phyloP scores from a whole-genome alignment of 148 eudicot species.

The Heliosperma pusillum region DNA sequence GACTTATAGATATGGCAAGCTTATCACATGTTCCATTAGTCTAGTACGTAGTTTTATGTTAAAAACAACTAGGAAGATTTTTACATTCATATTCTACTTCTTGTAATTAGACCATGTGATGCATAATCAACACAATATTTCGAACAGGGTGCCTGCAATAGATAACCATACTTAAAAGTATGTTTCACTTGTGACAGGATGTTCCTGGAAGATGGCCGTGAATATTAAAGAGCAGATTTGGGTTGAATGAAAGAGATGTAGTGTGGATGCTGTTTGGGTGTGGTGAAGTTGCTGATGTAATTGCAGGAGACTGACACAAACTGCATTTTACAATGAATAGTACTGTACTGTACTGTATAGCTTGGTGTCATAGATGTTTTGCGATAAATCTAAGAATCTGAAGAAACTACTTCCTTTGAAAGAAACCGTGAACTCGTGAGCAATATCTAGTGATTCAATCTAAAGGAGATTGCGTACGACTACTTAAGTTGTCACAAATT shows the following conservation, averaged over 20 bases:
- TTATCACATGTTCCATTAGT: too few species aligned
- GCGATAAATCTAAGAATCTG: neutral
- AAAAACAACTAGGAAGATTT: too few species aligned
- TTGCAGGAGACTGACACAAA: neutral
- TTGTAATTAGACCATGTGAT: too few species aligned
- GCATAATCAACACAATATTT: neutral
- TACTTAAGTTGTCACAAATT: too few species aligned
- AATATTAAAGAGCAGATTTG: neutral
- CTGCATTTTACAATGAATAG: neutral
- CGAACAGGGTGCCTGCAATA: neutral
- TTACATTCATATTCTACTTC: too few species aligned
- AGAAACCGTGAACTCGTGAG: neutral
- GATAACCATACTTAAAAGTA: neutral
- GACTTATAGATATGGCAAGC: too few species aligned
- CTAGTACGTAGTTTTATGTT: too few species aligned
- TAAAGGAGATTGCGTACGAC: too few species aligned
- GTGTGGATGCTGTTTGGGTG: neutral
- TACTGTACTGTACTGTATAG: neutral
- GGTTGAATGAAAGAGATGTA: neutral
- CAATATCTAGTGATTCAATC: too few species aligned
- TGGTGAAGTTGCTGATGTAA: neutral
- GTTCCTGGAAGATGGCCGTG: slow-evolving; percentile 12
- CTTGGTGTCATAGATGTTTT: neutral
- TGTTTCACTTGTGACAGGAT: neutral
- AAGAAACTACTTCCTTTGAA: neutral